Conservation (phyloP, 176 grass and related monocot genomes). For the Eleusine indica region DNA sequence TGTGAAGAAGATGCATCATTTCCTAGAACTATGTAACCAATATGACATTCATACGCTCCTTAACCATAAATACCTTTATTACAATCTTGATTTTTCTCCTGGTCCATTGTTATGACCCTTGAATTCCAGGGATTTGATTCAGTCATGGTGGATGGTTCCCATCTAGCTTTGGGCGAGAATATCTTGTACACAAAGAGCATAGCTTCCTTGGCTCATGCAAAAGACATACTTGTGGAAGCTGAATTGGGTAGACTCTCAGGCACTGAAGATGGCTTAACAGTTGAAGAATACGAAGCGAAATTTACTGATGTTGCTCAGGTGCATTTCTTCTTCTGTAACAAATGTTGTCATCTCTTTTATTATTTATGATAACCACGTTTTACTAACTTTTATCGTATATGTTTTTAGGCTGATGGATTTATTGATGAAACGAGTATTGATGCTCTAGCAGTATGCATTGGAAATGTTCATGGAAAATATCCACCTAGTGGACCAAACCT, state of each 20-base stretch:
- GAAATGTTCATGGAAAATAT: constrained; percentile 95
- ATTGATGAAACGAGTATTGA: constrained; percentile 81
- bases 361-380: constrained; percentile 24
- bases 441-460: constrained; percentile 94
- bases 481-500: constrained; percentile 72
- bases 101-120: not conserved
- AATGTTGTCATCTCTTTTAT: constrained; percentile 30
- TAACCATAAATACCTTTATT: constrained; percentile 15
- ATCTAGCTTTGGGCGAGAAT: constrained; percentile 74
- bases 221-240: constrained; percentile 88
- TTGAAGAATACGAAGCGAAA: constrained; percentile 85
- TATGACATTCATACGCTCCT: constrained; percentile 14
- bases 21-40: constrained; percentile 20
- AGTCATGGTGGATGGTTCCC: constrained; percentile 91
- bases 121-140: constrained; percentile 91
- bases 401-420: constrained; percentile 79
- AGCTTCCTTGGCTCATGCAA: constrained; percentile 64
- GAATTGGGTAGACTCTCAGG: constrained; percentile 91
- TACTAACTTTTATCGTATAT: constrained; percentile 23
- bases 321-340: constrained; percentile 37
- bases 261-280: constrained; percentile 87
- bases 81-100: constrained; percentile 43
- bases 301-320: constrained; percentile 86
- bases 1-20: constrained; percentile 27
- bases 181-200: constrained; percentile 68